These are phyloP conservation scores for Zopfochytrium polystomum DNA, from an alignment of 371 early-diverging fungal species.

Conservation along the genomic window DNA sequence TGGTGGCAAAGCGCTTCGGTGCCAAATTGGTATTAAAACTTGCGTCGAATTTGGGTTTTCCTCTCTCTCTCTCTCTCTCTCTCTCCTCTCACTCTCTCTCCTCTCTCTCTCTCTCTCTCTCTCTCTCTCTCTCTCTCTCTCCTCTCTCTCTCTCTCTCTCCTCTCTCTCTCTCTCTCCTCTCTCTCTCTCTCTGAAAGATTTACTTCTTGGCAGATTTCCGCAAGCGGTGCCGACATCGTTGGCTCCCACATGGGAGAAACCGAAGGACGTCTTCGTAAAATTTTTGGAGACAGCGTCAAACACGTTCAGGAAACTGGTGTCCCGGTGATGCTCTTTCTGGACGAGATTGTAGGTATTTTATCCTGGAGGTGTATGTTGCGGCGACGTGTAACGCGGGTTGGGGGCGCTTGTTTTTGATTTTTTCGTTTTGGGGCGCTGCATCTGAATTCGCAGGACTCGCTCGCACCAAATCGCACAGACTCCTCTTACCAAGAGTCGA, in stretches of 20 bases:
- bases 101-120: no score
- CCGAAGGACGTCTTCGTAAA: constrained; percentile 80
- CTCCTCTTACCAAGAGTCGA: constrained; percentile 72
- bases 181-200: no score
- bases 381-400: background rate
- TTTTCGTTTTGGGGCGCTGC: background rate
- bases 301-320: constrained; percentile 22
- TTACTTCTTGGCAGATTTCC: constrained; percentile 26
- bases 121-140: no score
- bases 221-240: constrained; percentile 89
- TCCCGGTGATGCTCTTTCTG: constrained; percentile 84
- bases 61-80: no score
- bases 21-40: constrained; percentile 65
- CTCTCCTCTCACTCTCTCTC: no score
- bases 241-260: constrained; percentile 91
- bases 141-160: no score
- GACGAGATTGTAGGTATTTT: constrained; percentile 86
- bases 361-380: background rate
- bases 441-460: constrained; percentile 87
- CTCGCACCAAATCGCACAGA: constrained; percentile 84
- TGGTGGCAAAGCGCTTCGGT: constrained; percentile 57
- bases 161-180: no score
- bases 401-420: background rate
- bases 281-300: constrained; percentile 78
- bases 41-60: no score